phyloP scores from a whole-genome alignment of 2,329 filamentous ascomycete species.

The Penicillium italicum region DNA sequence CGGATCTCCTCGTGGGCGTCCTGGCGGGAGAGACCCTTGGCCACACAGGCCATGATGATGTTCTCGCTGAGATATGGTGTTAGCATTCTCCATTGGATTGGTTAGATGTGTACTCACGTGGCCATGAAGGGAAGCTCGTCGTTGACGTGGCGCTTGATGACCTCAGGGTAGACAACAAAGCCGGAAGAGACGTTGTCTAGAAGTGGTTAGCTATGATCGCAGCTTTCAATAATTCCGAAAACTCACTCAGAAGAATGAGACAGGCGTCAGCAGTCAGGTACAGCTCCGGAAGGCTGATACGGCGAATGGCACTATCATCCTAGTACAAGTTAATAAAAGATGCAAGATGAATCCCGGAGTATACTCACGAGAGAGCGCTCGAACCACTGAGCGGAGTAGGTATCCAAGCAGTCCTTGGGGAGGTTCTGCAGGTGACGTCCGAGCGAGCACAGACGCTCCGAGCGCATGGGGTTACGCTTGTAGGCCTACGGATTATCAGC shows the following conservation, averaged over 20 bases:
- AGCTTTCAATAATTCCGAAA: background rate
- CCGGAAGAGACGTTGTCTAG: constrained; percentile 65
- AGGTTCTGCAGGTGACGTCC: constrained; percentile 55
- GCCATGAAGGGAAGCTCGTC: constrained; percentile 85
- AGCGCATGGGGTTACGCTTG: constrained; percentile 59
- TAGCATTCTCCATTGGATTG: constrained; percentile 8
- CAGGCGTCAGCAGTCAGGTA: constrained; percentile 66
- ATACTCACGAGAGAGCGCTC: constrained; percentile 61
- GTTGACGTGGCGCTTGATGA: constrained; percentile 64
- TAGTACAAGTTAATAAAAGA: constrained; percentile 15
- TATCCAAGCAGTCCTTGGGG: constrained; percentile 59
- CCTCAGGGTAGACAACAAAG: constrained; percentile 73
- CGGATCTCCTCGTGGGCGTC: constrained; percentile 85
- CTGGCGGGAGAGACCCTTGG: constrained; percentile 68
- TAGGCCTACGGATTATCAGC: constrained; percentile 54
- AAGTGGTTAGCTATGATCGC: constrained; percentile 11
- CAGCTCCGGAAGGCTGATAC: constrained; percentile 57
- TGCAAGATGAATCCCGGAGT: background rate
- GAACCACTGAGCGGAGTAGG: constrained; percentile 69
- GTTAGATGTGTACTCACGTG: constrained; percentile 48
- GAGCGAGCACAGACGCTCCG: constrained; percentile 59
- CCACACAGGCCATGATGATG: constrained; percentile 74
- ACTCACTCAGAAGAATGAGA: constrained; percentile 38
- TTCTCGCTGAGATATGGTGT: constrained; percentile 31
- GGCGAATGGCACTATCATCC: constrained; percentile 69